Base-by-base conservation (phyloP, 2,329 filamentous ascomycete genomes). In the Claviceps lovelessii region DNA sequence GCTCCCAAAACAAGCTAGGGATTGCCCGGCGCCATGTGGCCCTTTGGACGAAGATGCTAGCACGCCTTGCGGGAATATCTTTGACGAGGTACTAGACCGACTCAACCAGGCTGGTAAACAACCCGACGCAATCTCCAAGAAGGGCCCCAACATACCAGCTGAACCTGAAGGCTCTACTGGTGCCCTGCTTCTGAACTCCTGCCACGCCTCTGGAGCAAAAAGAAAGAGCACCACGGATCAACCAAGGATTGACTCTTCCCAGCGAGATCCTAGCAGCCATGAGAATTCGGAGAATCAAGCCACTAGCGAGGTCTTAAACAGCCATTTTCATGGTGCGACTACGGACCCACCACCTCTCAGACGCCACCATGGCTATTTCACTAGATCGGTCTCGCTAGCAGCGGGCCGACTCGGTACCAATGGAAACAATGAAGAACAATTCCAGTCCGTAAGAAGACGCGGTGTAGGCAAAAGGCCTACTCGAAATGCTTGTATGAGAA, bases 181-280 rank as follows among this genome's bases (percentile, higher is more conserved):
- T 29, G 23, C 45, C 13, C 42, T 60, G 15, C 58, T 59, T n/a
- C 44, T 62, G 1, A 65, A 63, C 42, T 61, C 64, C 2, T 63
- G 67, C 33, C 60, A 61, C 9, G 53, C 60, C 56, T 62, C 45
- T 51, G 59, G 29, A 53, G 52, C 29, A 59, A 54, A 47, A 55
- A 55, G 8, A 54, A 44, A 13, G 54, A 53, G 10, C 49, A 55
- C 17, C 35, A 49, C 41, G 4, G 56, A 66, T n/a, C 58, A 54
- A 23, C 65, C 64, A 10, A 60, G 56, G 1, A 56, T 66, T 9
- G 57, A 62, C 31, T 70, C 67, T 8, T 65, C 65, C 13, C 56
- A 68, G 2, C 61, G 54, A 48, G 56, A 61, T 31, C 60, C 56
- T 3, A 56, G 64, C 33, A 47, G 51, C n/a, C 54, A 56, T 15